Base-by-base conservation (phyloP, 345 rosid species). In the Moricandia arvensis region DNA sequence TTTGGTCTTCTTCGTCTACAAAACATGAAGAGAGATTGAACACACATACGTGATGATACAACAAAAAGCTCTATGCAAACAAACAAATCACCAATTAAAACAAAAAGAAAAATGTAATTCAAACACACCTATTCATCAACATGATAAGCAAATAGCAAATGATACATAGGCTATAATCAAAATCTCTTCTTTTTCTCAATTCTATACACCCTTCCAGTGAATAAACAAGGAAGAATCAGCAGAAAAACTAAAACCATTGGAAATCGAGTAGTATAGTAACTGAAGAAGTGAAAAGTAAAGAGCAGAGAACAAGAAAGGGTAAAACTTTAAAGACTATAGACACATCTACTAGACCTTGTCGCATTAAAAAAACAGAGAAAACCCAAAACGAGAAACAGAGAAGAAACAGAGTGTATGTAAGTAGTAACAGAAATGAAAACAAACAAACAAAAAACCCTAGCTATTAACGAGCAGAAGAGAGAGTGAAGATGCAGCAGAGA, bases 321-420 rank as follows among this genome's bases (percentile, higher is more conserved):
- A 75, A 8, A 53, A 63, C 57, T 18, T 51, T 54, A n/a, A 61
- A 77, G 71, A 16, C 54, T 21, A n/a, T 53, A 63, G 24, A 33
- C 61, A 15, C 45, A 71, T 53, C 47, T 31, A 51, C 29, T 59
- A 35, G 53, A 53, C 53, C 17, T 60, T 43, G 15, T 66, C 53
- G 33, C 77, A 72, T 49, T 34, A 79, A 26, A 57, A 33, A 69
- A 5, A 54, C 7, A 62, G 69, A 58, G 76, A 65, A n/a, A 47
- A 26, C 12, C 47, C 26, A n/a, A 66, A 37, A 58, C 24, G 59
- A 58, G 21, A 63, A 13, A 60, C 68, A 63, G 73, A 65, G 33
- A 59, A 63, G 66, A 67, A 66, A 66, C 75, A 82, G 55, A 72
- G 78, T 68, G 59, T 62, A 37, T 61, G 60, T 68, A 47, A 33